phyloP scores from a whole-genome alignment of 257 asterid genomes.

The Apocynum venetum region DNA sequence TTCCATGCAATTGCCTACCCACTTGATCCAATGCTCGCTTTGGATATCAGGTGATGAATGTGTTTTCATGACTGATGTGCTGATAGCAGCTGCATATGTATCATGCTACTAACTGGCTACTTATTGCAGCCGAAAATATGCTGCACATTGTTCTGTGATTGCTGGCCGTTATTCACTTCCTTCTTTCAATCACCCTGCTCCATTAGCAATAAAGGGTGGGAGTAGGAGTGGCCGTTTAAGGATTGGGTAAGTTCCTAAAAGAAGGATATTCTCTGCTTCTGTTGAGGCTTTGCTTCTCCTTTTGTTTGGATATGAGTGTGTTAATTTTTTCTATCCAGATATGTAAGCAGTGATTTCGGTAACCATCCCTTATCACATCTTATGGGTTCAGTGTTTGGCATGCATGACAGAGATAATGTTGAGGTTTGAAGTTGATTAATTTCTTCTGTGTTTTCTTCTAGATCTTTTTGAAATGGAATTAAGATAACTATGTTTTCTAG shows the following conservation, averaged over 20 bases:
- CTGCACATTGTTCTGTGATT: conserved; percentile 88
- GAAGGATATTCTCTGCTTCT: not conserved
- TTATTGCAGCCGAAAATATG: conserved; percentile 76
- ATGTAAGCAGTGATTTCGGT: conserved; percentile 98
- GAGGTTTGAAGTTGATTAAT: conserved; percentile 54
- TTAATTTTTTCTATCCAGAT: conserved; percentile 41
- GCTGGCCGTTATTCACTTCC: conserved; percentile 91
- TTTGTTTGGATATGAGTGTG: not conserved
- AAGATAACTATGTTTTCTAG: conserved; percentile 33
- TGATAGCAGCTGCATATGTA: not conserved
- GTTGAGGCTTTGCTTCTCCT: not conserved
- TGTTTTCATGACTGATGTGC: conserved; percentile 1
- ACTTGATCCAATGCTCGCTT: conserved; percentile 90
- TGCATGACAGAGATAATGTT: conserved; percentile 77
- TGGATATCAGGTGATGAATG: conserved; percentile 74
- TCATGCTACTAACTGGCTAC: conserved; percentile 7
- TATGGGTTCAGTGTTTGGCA: conserved; percentile 98
- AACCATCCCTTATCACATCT: conserved; percentile 98
- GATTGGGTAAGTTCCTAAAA: conserved; percentile 61
- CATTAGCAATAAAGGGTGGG: conserved; percentile 61
- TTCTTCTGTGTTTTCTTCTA: conserved; percentile 9
- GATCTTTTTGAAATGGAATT: conserved; percentile 10
- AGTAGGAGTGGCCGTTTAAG: conserved; percentile 66
- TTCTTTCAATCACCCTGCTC: conserved; percentile 81
- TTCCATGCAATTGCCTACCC: conserved; percentile 99